These are phyloP conservation scores for Capsicum pubescens DNA, from an alignment of 257 asterid genomes.

Conservation along the genomic window DNA sequence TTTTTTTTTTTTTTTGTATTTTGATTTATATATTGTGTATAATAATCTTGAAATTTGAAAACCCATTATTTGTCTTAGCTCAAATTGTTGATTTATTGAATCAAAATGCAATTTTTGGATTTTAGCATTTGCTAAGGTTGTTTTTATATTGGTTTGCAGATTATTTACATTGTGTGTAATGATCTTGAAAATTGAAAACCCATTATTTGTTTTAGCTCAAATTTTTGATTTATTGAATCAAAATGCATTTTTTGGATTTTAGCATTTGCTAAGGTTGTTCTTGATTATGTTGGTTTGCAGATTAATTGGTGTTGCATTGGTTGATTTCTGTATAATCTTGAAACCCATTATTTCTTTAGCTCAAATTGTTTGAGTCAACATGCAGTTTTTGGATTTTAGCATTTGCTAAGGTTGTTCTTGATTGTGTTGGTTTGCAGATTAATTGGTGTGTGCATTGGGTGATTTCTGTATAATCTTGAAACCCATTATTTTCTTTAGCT, in stretches of 20 bases:
- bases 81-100: background rate
- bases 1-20: no score
- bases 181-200: constrained; percentile 22
- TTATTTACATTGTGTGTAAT: background rate
- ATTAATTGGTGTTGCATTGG: background rate
- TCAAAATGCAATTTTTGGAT: background rate
- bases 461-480: background rate
- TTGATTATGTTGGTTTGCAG: background rate
- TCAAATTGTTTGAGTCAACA: constrained; percentile 3
- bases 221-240: background rate
- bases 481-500: no score
- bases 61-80: no score
- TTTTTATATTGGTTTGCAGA: background rate
- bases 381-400: background rate
- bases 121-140: constrained; percentile 20
- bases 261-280: constrained; percentile 24
- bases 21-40: no score
- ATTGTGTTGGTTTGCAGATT: constrained; percentile 13
- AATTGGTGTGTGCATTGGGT: background rate
- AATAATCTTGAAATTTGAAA: constrained; percentile 5
- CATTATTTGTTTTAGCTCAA: constrained; percentile 23
- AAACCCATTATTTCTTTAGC: constrained; percentile 25
- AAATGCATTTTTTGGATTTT: background rate
- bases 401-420: constrained; percentile 21
- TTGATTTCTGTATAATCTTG: constrained; percentile 5